Evolutionary conservation across 768 basidiomycete species (phyloP).

Genomic region (Amanita exitialis): DNA sequence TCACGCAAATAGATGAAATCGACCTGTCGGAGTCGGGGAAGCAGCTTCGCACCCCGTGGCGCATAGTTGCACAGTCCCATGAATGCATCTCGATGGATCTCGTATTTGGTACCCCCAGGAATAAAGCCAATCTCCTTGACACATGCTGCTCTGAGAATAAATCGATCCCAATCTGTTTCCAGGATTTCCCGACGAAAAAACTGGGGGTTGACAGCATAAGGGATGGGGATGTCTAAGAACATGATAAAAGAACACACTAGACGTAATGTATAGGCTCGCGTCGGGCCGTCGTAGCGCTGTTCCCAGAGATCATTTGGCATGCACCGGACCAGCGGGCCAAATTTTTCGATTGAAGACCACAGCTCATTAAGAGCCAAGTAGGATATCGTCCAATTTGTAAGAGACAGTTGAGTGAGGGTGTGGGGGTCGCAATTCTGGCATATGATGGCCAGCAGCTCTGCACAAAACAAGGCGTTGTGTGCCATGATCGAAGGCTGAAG

Average conservation of each 20-base stretch:
- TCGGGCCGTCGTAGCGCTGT: neutral
- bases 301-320: neutral
- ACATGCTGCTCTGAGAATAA: neutral
- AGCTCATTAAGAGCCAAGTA: neutral
- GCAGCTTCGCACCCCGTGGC: neutral
- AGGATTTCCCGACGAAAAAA: neutral
- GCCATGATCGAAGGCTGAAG: too few species aligned
- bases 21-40: neutral
- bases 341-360: neutral
- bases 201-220: neutral
- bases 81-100: neutral
- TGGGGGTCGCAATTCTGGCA: neutral
- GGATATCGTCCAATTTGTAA: neutral
- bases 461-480: neutral
- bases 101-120: neutral
- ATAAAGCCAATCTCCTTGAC: neutral
- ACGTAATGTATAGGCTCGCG: too few species aligned
- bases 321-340: neutral
- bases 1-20: too few species aligned
- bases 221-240: too few species aligned
- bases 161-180: neutral
- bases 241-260: neutral
- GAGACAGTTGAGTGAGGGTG: neutral
- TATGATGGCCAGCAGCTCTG: neutral
- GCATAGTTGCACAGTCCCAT: neutral